phyloP scores from a whole-genome alignment of 257 asterid genomes.

The Solanum clarkiae region DNA sequence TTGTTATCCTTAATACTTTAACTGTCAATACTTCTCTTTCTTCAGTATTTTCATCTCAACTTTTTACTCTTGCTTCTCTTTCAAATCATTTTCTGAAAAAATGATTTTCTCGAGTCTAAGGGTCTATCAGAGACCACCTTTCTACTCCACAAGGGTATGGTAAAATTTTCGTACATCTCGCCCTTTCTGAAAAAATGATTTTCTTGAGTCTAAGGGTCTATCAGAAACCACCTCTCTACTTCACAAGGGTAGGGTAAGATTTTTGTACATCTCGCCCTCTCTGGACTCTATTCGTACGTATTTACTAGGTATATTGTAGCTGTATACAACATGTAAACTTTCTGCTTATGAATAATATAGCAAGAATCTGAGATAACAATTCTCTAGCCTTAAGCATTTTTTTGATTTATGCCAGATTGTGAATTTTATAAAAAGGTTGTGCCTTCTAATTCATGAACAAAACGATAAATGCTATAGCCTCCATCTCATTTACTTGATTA shows the following conservation, averaged over 20 bases:
- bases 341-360: not conserved
- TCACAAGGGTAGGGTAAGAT: no score
- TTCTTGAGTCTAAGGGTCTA: not conserved
- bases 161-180: not conserved
- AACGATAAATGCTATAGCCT: not conserved
- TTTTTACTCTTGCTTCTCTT: not conserved
- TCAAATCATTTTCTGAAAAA: not conserved
- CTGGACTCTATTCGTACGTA: not conserved
- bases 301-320: not conserved
- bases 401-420: not conserved
- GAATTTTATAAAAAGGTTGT: not conserved
- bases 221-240: not conserved
- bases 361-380: not conserved
- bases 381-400: not conserved
- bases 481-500: not conserved
- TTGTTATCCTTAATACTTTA: no score
- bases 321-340: not conserved
- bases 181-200: not conserved
- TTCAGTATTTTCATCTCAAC: not conserved
- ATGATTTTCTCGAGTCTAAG: not conserved
- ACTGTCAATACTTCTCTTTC: not conserved
- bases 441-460: not conserved
- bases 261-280: not conserved
- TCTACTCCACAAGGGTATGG: no score
- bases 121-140: not conserved